phyloP scores from a whole-genome alignment of 1,139 yeast species.

The Barnettozyma hawaiiensis region DNA sequence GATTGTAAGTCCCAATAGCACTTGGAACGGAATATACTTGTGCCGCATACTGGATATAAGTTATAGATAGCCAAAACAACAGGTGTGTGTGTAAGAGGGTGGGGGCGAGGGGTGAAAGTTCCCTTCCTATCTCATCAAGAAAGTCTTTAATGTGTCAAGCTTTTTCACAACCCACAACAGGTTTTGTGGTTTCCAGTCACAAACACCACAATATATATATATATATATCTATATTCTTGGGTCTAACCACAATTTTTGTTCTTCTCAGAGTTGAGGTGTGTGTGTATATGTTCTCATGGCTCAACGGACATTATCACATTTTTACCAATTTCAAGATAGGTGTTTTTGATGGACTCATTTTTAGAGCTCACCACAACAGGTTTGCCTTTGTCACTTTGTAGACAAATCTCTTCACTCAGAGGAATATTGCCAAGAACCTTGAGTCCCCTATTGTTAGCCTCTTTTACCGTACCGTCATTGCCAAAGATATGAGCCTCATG shows the following conservation, averaged over 20 bases:
- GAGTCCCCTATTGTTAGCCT: conserved; percentile 48
- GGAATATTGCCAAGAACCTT: conserved; percentile 65
- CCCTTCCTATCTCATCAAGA: neutral
- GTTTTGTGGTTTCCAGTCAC: neutral
- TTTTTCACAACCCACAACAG: neutral
- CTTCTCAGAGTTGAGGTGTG: too few relatives aligned
- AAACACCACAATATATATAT: neutral
- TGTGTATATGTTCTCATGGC: neutral
- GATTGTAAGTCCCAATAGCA: neutral
- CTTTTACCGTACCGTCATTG: conserved; percentile 53
- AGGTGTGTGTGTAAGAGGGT: too few relatives aligned
- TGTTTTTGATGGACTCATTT: conserved; percentile 32
- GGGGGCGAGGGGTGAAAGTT: neutral
- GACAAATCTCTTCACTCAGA: conserved; percentile 54
- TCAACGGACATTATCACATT: conserved; percentile 17
- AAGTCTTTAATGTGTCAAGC: neutral
- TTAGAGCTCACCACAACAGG: conserved; percentile 54
- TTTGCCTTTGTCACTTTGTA: conserved; percentile 55
- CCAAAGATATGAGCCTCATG: conserved; percentile 78
- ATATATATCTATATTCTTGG: too few relatives aligned
- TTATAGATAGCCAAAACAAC: neutral
- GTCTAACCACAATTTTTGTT: neutral
- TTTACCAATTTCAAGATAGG: conserved; percentile 43
- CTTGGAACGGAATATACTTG: neutral
- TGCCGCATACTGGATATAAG: neutral